Evolutionary conservation across 768 basidiomycete species (phyloP), one percentile per base, ranked within the genome.

Genomic region (Rhizopogon vesiculosus): DNA sequence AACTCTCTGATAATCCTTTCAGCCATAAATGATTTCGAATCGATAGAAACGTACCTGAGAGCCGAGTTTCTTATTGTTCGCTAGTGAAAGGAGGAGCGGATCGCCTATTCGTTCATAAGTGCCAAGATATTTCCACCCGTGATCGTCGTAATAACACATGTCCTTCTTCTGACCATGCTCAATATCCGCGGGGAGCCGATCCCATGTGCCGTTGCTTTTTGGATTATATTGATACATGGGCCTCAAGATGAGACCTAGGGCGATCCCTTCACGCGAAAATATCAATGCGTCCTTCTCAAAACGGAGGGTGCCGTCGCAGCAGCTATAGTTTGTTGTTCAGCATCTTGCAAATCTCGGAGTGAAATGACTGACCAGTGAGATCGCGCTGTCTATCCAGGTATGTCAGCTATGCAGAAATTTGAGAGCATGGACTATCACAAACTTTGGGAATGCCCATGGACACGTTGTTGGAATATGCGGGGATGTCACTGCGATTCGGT

Each of bases 151-250:
- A 48, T n/a, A 59, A 51, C 59, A 68, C 10, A 64, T 25, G 38
- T 66, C 68, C 57, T 68, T 50, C 25, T 28, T 58, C 43, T 59
- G 51, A 38, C 54, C 59, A 38, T 50, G 39, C 13, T 51, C 44
- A 15, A 69, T 64, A 31, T 13, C 3, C 12, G 53, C 42, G 28
- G 51, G 8, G 16, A 56, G 2, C 43, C 57, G 57, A n/a, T 29
- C 50, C 69, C 66, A 68, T 35, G 45, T 12, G 8, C 62, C 66
- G 8, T 51, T 46, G 3, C 8, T n/a, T 51, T 59, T 63, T 38
- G 66, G 66, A 38, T 68, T 70, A 39, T 64, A 68, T 56, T 56
- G 68, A 52, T 64, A 66, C 1, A 45, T 51, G 8, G 62, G 68
- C 51, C 55, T 60, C 50, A 68, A 40, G 18, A 70, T 52, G 22